Percentiles rank a stretch among this genome's conserved stretches.
Conservation (phyloP, 768 basidiomycete genomes). For the Suillus plorans region DNA sequence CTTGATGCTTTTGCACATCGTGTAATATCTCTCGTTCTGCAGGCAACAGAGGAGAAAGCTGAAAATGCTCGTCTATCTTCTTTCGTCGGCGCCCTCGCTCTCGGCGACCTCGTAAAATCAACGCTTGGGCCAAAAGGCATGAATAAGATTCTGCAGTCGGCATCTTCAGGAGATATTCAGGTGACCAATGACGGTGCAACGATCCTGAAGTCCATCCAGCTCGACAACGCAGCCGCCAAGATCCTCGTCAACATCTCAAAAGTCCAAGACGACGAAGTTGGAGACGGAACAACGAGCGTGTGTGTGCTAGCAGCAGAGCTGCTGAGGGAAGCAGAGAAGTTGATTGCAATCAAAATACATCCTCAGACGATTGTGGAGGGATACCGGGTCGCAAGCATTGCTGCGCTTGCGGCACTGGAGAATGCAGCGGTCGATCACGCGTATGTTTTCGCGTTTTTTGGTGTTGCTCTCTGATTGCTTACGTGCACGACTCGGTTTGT, state of each 20-base stretch:
- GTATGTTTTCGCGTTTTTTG: conserved; percentile 42
- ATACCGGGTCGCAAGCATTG: conserved; percentile 85
- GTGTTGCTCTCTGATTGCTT: neutral
- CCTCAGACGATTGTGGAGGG: conserved; percentile 98
- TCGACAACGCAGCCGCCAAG: conserved; percentile 98
- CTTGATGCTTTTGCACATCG: neutral
- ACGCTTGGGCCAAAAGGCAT: conserved; percentile 99
- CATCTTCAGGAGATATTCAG: conserved; percentile 85
- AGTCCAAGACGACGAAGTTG: conserved; percentile 99
- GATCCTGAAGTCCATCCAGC: conserved; percentile 94
- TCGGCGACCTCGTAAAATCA: conserved; percentile 98
- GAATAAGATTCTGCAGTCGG: conserved; percentile 99
- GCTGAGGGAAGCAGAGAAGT: conserved; percentile 91
- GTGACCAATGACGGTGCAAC: conserved; percentile 99
- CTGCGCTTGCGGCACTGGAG: conserved; percentile 85
- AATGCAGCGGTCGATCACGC: conserved; percentile 79
- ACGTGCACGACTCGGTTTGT: neutral
- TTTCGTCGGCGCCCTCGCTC: conserved; percentile 94
- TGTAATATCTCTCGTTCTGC: conserved; percentile 7
- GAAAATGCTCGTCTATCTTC: conserved; percentile 98
- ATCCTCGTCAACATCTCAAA: conserved; percentile 99
- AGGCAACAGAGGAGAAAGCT: conserved; percentile 93
- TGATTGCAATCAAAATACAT: conserved; percentile 90
- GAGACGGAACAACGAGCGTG: conserved; percentile 91
- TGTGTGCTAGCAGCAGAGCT: conserved; percentile 92